Evolutionary conservation across 1,284 basidiomycete genomes (phyloP), one percentile per base, ranked within the genome.

Genomic region (Malassezia dermatis): DNA sequence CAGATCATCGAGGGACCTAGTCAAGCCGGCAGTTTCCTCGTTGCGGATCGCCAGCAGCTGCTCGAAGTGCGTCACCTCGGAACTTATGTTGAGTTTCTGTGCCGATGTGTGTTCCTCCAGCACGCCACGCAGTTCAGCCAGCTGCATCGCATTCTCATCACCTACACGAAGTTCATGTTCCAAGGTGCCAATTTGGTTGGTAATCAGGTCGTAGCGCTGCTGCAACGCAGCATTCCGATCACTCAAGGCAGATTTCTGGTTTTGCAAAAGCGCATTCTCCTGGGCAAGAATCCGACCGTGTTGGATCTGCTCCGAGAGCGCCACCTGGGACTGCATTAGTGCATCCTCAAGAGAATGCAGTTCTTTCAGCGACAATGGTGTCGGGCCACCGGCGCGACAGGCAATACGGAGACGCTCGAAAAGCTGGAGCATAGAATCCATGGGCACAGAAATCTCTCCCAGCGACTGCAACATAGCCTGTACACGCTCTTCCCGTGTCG

Each of bases 31-130:
- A 56, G 89, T 82, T 77, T 99, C 95, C 64, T 85, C 86, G 48
- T 80, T 80, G 72, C 86, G 86, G 71, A 88, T 78, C 68, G 96
- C 93, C 37, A 94, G 79, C 71, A 95, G 89, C 67, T 90, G 87
- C 75, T 85, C 89, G 59, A 96, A 81, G 70, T 93, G 88, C n/a
- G 80, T 77, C 42, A 88, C 85, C 76, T 99, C 94, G 64, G 83
- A 81, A 46, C 84, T 77, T 61, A 93, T 85, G 35, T 89, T 84
- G 59, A 96, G 90, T 49, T 90, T 86, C 77, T 90, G 89, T 42
- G 87, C 85, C 8, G 85, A 82, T 71, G 93, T 95, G 75, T 96
- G 91, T 39, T 86, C 81, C 77, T 98, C 93, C 48, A 96, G 83
- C 78, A 95, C 94, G 73, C 81, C 82, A 87, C 94, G 71, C 23